Base-by-base conservation (phyloP, 176 grass and related monocot species). In the Aegilops tauschii region DNA sequence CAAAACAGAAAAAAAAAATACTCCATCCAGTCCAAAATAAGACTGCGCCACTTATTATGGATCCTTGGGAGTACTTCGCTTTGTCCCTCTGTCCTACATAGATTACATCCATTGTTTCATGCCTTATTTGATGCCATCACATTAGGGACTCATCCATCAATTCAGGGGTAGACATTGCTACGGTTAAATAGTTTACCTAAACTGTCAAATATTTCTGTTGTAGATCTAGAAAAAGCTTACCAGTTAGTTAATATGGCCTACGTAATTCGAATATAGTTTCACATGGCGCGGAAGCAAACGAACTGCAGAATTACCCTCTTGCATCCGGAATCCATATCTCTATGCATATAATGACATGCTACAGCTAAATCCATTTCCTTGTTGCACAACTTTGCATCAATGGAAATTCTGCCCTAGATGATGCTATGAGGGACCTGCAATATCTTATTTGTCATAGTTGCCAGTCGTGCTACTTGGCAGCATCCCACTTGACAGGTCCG, bases 381-480 rank as follows among this genome's bases (percentile, higher is more conserved):
- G 25, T 68, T 77, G 21, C 49, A 77, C 62, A 69, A 67, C 66
- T 73, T 77, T 28, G 59, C 23, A 59, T 69, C 13, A 36, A 14
- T 86, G 31, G 70, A 81, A 80, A 68, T 28, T 29, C 42, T 89
- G 18, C 32, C 73, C 61, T 27, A 76, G 27, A 84, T 65, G 12
- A 21, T 34, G 17, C 63, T 68, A 39, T 17, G 16, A 72, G 69
- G 80, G 66, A 79, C 30, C 36, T 21, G 6, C 40, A 67, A 3
- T 67, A 81, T 76, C 69, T 76, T 89, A 81, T 90, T 30, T 81
- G 10, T 76, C 5, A 18, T 11, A 80, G n/a, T 64, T 34, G 1
- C 64, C 14, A 65, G n/a, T 71, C 32, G 1, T 58, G 40, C 64
- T 66, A 73, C 76, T 72, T 62, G 82, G 37, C 61, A 61, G n/a